Percentiles rank a stretch among this genome's conserved stretches.
These are phyloP conservation scores for Penicillium sp. DNA, from an alignment of 2,329 filamentous ascomycete genomes.

Conservation along the genomic window DNA sequence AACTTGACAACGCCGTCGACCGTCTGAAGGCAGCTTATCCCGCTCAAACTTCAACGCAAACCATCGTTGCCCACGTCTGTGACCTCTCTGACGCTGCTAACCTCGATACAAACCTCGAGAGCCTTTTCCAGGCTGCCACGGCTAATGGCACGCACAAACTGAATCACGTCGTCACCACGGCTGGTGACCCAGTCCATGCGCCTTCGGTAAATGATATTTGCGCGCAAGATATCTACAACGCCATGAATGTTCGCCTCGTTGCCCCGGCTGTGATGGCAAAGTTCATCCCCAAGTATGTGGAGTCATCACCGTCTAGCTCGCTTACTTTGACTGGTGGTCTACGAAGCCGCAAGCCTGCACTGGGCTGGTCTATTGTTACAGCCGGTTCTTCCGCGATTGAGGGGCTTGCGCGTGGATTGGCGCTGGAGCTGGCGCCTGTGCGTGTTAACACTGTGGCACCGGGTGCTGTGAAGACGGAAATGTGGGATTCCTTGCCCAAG, in stretches of 20 bases:
- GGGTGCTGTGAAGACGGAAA: slow-evolving; percentile 43
- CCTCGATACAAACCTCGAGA: slow-evolving; percentile 46
- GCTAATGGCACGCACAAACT: slow-evolving; percentile 26
- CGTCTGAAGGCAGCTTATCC: slow-evolving; percentile 48
- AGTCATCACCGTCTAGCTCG: slow-evolving; percentile 27
- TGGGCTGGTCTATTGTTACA: slow-evolving; percentile 34
- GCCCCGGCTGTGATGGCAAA: slow-evolving; percentile 43
- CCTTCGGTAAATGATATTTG: slow-evolving; percentile 30
- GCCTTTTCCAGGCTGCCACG: slow-evolving; percentile 44
- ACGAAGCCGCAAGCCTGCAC: slow-evolving; percentile 34
- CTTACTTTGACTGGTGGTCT: slow-evolving; percentile 45
- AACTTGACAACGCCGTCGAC: slow-evolving; percentile 42
- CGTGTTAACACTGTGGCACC: slow-evolving; percentile 46
- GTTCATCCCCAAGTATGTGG: slow-evolving; percentile 38
- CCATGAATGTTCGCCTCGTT: slow-evolving; percentile 36
- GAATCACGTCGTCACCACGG: slow-evolving; percentile 55
- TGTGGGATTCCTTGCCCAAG: slow-evolving; percentile 30
- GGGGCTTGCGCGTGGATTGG: slow-evolving; percentile 38
- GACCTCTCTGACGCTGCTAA: slow-evolving; percentile 46
- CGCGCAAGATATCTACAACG: slow-evolving; percentile 17
- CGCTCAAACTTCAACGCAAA: slow-evolving; percentile 18
- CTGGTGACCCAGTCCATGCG: slow-evolving; percentile 40
- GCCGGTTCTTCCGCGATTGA: slow-evolving; percentile 28
- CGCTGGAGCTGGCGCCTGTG: slow-evolving; percentile 45
- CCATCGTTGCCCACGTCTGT: slow-evolving; percentile 45